phyloP scores from a whole-genome alignment of 176 grass and related monocot species.

The Tuctoria greenei region DNA sequence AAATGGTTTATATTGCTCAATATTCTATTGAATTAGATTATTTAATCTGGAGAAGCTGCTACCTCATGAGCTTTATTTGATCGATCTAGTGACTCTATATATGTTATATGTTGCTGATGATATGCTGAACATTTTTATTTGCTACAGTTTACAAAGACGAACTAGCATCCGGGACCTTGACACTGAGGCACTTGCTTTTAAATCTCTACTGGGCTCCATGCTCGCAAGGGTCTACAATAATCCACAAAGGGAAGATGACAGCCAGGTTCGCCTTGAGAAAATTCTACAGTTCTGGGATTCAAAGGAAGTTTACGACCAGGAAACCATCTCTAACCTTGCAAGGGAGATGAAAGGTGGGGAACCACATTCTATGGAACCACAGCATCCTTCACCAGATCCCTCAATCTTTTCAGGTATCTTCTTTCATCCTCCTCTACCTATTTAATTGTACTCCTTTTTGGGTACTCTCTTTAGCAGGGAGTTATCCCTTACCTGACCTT shows the following conservation, averaged over 20 bases:
- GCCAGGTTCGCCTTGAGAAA: slow-evolving; percentile 69
- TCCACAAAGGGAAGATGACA: slow-evolving; percentile 63
- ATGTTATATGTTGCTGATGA: background rate
- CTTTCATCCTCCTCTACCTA: slow-evolving; percentile 13
- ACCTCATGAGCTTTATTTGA: background rate
- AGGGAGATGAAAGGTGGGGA: slow-evolving; percentile 74
- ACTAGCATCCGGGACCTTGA: slow-evolving; percentile 73
- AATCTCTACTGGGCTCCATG: slow-evolving; percentile 82
- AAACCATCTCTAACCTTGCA: slow-evolving; percentile 64
- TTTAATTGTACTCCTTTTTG: slow-evolving; percentile 1
- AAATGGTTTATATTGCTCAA: background rate
- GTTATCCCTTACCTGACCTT: background rate
- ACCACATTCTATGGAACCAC: slow-evolving; percentile 27
- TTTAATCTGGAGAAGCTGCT: slow-evolving; percentile 2
- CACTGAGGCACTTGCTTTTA: slow-evolving; percentile 79
- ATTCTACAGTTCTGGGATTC: slow-evolving; percentile 95
- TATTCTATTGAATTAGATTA: slow-evolving; percentile 15
- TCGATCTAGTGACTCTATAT: background rate
- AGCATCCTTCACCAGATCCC: slow-evolving; percentile 56
- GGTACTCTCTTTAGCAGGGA: background rate
- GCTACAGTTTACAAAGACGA: slow-evolving; percentile 76
- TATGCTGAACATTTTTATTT: slow-evolving; percentile 26
- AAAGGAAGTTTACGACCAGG: slow-evolving; percentile 86
- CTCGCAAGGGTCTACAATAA: slow-evolving; percentile 83
- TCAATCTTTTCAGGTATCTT: slow-evolving; percentile 38